Evolutionary conservation across 306 rosid species (phyloP).

Genomic region (Gillenia trifoliata): DNA sequence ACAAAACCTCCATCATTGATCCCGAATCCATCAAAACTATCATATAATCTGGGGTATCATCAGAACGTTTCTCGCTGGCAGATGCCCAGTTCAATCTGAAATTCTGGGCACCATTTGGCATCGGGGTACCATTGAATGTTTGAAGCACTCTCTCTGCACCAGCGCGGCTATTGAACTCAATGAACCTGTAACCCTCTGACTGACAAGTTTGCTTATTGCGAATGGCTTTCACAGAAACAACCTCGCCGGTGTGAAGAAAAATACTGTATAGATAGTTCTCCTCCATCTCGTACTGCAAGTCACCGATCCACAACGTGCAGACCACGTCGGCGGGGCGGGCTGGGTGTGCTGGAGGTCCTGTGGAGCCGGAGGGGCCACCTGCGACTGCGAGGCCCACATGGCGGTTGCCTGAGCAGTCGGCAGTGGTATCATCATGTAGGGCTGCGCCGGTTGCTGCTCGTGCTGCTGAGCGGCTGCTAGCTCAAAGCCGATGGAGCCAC

Average conservation of each 20-base stretch:
- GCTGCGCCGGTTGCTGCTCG: slow-evolving; percentile 48
- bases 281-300: slow-evolving; percentile 95
- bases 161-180: too few species aligned
- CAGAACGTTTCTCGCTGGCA: too few species aligned
- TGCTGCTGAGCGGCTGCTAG: slow-evolving; percentile 42
- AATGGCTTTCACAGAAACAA: too few species aligned
- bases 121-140: too few species aligned
- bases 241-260: slow-evolving; percentile 82
- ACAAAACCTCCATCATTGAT: too few species aligned
- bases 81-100: too few species aligned
- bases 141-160: too few species aligned
- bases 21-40: too few species aligned
- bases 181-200: too few species aligned
- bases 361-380: slow-evolving; percentile 27
- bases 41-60: too few species aligned
- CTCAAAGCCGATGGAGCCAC: slow-evolving; percentile 47
- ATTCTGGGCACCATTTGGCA: too few species aligned
- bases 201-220: too few species aligned
- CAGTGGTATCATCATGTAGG: slow-evolving; percentile 87
- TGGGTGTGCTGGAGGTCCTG: slow-evolving; percentile 31
- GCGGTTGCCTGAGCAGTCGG: slow-evolving; percentile 22
- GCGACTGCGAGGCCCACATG: slow-evolving; percentile 59
- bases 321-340: slow-evolving; percentile 57
- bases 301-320: slow-evolving; percentile 95
- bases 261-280: slow-evolving; percentile 62